Percentiles rank a stretch among this genome's conserved stretches.
Conservation (phyloP, 495 filamentous ascomycete species). For the Lophium mytilinum region DNA sequence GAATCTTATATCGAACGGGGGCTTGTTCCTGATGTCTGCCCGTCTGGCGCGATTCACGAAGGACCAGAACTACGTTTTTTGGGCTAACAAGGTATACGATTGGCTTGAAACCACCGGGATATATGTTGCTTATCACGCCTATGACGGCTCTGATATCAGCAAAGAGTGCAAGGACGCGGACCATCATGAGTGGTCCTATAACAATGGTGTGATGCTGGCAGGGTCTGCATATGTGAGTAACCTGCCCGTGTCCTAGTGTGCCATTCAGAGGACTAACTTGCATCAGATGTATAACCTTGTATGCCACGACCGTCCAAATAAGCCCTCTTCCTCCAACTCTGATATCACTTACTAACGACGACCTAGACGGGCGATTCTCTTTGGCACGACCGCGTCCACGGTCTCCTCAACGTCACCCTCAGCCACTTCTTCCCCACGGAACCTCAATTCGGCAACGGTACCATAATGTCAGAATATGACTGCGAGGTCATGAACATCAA, state of each 20-base stretch:
- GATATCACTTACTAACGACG: background rate
- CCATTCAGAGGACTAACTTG: background rate
- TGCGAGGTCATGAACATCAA: background rate
- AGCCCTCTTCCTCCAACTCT: background rate
- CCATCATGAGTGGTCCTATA: constrained; percentile 1
- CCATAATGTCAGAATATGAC: background rate
- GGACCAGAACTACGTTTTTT: constrained; percentile 9
- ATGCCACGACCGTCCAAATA: background rate
- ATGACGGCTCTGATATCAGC: background rate
- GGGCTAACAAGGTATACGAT: constrained; percentile 8
- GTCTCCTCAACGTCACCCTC: background rate
- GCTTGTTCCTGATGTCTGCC: constrained; percentile 6
- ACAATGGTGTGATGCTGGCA: background rate
- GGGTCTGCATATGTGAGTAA: constrained; percentile 1
- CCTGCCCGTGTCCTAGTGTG: background rate
- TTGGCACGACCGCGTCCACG: background rate
- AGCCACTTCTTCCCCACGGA: background rate
- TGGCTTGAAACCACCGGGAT: background rate
- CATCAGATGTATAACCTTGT: background rate
- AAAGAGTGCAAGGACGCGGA: background rate
- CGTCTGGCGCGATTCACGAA: constrained; percentile 11
- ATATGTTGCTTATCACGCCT: background rate
- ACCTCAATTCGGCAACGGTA: background rate
- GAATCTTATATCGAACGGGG: constrained; percentile 11
- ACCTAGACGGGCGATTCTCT: background rate